These are phyloP conservation scores for Lonicera japonica DNA, from an alignment of 129 eudicot species.

Conservation along the genomic window DNA sequence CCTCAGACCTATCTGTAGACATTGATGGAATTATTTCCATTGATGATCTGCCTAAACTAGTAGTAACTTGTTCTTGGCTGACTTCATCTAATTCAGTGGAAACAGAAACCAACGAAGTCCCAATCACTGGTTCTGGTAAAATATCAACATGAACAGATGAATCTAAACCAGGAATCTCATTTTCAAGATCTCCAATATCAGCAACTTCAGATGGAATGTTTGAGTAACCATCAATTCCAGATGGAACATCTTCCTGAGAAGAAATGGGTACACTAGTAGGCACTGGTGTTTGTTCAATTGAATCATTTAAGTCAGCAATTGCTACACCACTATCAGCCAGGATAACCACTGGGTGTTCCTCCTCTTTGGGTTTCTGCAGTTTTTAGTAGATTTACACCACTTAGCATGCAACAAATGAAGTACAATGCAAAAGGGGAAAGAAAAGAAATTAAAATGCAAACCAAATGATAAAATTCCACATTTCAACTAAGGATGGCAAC, in stretches of 20 bases:
- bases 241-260: conserved; percentile 16
- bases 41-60: conserved; percentile 31
- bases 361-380: conserved; percentile 41
- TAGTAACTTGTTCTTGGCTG: conserved; percentile 50
- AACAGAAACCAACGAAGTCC: conserved; percentile 29
- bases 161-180: conserved; percentile 82
- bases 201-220: conserved; percentile 33
- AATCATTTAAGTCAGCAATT: conserved; percentile 21
- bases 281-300: conserved; percentile 21
- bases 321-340: conserved; percentile 23
- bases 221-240: conserved; percentile 27
- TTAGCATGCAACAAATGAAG: conserved; percentile 4
- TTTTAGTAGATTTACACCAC: conserved; percentile 10
- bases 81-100: conserved; percentile 49
- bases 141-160: conserved; percentile 40
- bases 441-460: background rate
- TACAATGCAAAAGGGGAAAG: background rate
- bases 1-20: conserved; percentile 92
- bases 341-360: conserved; percentile 17
- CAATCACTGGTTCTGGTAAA: conserved; percentile 31
- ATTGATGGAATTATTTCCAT: conserved; percentile 53
- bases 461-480: too few relatives aligned
- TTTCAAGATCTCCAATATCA: conserved; percentile 41
- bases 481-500: too few relatives aligned
- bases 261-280: conserved; percentile 29